Evolutionary conservation across 768 basidiomycete genomes (phyloP).

Genomic region (Rhodosporidiobolus odoratus): DNA sequence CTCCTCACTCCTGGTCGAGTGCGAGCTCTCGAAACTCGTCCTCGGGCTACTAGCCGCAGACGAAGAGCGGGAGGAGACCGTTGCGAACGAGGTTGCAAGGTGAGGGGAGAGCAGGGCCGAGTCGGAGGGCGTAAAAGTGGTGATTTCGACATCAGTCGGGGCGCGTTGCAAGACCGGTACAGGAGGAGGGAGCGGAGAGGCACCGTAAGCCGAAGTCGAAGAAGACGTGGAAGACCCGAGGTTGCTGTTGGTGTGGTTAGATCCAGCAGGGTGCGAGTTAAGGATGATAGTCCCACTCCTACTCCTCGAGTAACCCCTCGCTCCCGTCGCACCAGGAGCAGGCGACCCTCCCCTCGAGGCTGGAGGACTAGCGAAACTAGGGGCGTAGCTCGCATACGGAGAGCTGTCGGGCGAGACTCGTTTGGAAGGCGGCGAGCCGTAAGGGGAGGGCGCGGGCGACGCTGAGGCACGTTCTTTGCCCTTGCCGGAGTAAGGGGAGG

Average conservation of each 20-base stretch:
- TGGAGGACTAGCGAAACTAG: too few relatives aligned
- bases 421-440: too few relatives aligned
- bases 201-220: too few relatives aligned
- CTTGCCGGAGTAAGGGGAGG: constrained; percentile 3
- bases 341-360: too few relatives aligned
- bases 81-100: constrained; percentile 3
- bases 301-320: background rate
- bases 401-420: too few relatives aligned
- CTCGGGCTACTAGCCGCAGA: background rate
- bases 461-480: constrained; percentile 15
- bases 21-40: background rate
- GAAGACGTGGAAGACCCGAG: too few relatives aligned
- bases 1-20: background rate
- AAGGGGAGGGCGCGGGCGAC: background rate
- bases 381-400: too few relatives aligned
- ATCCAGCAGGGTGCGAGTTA: too few relatives aligned
- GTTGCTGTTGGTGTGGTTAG: too few relatives aligned
- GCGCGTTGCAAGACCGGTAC: too few relatives aligned
- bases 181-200: too few relatives aligned
- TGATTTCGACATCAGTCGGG: constrained; percentile 7
- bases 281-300: background rate
- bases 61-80: background rate
- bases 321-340: too few relatives aligned
- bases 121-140: background rate
- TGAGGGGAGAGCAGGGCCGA: constrained; percentile 20